A percentile compares a stretch with the other conserved stretches of the same genome.
Conservation (phyloP, 495 filamentous ascomycete species). For the Hyaloscypha bicolor region DNA sequence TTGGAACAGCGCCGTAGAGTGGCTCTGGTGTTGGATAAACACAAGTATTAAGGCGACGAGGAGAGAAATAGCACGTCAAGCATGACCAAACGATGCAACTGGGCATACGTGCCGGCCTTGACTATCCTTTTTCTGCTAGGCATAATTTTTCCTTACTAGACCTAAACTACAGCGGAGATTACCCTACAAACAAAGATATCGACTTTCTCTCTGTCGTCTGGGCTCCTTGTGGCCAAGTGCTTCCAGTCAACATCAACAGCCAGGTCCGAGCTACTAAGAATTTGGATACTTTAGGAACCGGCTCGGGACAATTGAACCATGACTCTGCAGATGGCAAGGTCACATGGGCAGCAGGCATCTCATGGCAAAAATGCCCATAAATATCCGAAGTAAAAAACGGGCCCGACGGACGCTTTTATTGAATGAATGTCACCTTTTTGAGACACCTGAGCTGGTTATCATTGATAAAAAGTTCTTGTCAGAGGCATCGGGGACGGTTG, state of each 20-base stretch:
- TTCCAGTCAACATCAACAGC: constrained; percentile 47
- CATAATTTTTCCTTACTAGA: too few relatives aligned
- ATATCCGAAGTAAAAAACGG: not conserved
- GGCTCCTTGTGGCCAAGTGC: constrained; percentile 44
- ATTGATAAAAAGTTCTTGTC: too few relatives aligned
- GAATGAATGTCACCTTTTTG: constrained; percentile 1
- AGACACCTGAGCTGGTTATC: not conserved
- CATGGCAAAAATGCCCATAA: constrained; percentile 36
- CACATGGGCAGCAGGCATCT: constrained; percentile 37
- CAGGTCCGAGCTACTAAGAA: constrained; percentile 34
- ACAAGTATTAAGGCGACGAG: too few relatives aligned
- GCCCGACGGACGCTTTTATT: not conserved
- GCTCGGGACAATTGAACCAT: constrained; percentile 37
- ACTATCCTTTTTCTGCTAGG: too few relatives aligned
- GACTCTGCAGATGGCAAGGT: constrained; percentile 44
- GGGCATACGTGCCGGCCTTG: too few relatives aligned
- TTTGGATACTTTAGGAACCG: too few relatives aligned
- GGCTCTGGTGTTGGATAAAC: too few relatives aligned
- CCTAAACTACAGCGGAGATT: constrained; percentile 34
- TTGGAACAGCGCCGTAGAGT: too few relatives aligned
- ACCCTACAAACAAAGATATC: constrained; percentile 42
- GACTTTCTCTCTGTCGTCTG: constrained; percentile 43
- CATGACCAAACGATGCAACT: too few relatives aligned
- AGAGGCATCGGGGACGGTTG: not conserved
- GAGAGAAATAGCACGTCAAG: too few relatives aligned